These are phyloP conservation scores for Orbilia blumenaviensis DNA, from an alignment of 2,329 filamentous ascomycete species.

Conservation along the genomic window DNA sequence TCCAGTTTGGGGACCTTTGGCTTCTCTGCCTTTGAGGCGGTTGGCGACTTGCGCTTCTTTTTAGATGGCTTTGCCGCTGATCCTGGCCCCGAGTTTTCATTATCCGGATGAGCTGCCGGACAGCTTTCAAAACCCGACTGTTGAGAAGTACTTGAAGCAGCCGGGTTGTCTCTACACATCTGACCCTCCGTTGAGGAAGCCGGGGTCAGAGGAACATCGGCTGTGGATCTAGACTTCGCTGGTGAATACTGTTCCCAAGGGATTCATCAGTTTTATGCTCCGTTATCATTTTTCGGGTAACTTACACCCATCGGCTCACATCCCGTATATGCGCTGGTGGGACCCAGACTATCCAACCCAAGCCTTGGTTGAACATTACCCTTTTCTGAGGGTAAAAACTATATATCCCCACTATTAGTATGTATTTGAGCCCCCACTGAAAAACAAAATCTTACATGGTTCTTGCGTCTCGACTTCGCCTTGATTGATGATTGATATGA, in stretches of 20 bases:
- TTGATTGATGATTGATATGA: constrained; percentile 26
- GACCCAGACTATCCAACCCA: constrained; percentile 11
- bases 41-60: constrained; percentile 48
- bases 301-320: constrained; percentile 14
- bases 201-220: constrained; percentile 29
- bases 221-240: background rate
- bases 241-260: constrained; percentile 34
- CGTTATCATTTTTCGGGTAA: background rate
- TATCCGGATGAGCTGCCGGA: background rate
- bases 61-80: constrained; percentile 11
- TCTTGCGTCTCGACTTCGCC: constrained; percentile 13
- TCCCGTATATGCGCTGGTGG: constrained; percentile 33
- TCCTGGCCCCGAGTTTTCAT: background rate
- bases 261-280: background rate
- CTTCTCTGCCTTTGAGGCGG: constrained; percentile 59
- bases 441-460: constrained; percentile 9
- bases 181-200: constrained; percentile 34
- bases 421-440: background rate
- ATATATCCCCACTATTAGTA: background rate
- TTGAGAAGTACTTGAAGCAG: background rate
- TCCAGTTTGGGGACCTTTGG: constrained; percentile 68
- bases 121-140: background rate
- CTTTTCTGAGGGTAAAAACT: constrained; percentile 18
- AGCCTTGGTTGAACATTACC: background rate
- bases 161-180: background rate